phyloP scores from a whole-genome alignment of 2,329 filamentous ascomycete species.

The Cadophora luteo-olivacea region DNA sequence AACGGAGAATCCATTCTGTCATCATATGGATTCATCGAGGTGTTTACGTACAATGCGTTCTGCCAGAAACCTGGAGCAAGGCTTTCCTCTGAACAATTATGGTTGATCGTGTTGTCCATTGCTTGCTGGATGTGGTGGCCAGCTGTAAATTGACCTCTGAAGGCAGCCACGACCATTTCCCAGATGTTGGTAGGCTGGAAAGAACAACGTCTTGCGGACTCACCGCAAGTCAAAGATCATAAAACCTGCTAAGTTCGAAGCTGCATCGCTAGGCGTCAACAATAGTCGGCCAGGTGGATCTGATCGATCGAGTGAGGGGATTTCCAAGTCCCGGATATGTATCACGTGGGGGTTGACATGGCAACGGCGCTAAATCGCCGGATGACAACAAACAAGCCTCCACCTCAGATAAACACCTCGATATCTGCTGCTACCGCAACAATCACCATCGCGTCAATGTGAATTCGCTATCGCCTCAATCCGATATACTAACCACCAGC shows the following conservation, averaged over 20 bases:
- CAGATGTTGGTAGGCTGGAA: background rate
- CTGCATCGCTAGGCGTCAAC: background rate
- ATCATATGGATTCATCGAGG: no score
- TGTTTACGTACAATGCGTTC: no score
- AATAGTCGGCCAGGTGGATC: background rate
- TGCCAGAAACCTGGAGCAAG: no score
- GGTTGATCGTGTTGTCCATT: no score
- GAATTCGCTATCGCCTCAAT: conserved; percentile 21
- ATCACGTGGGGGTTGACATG: conserved; percentile 14
- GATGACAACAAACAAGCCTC: conserved; percentile 17
- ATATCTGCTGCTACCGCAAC: background rate
- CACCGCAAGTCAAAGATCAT: background rate
- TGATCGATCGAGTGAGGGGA: conserved; percentile 4
- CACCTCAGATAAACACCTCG: conserved; percentile 11
- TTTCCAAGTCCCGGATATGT: background rate
- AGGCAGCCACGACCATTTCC: no score
- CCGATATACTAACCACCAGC: conserved; percentile 20
- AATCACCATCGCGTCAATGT: conserved; percentile 30
- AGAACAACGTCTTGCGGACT: background rate
- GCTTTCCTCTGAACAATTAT: no score
- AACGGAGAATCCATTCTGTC: no score
- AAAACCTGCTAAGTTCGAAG: background rate
- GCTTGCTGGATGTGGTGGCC: no score
- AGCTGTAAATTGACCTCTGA: no score
- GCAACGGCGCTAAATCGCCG: conserved; percentile 8